Base-by-base conservation (phyloP, 176 grass and related monocot species). In the Paspalum notatum region DNA sequence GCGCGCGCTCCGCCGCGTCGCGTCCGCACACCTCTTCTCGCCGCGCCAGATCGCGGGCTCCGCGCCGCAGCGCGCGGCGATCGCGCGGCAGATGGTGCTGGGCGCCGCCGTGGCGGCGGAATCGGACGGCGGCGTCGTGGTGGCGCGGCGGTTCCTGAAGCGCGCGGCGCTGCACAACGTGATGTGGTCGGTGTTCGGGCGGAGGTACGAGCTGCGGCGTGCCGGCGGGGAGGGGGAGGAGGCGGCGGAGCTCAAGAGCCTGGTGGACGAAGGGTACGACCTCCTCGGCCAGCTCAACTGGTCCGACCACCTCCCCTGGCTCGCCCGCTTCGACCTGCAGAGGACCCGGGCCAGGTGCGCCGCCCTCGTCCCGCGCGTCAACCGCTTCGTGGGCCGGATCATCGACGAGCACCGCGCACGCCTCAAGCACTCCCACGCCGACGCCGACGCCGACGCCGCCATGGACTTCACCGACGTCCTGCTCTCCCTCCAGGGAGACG, bases 261-360 rank as follows among this genome's bases (percentile, higher is more conserved):
- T 97, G 9, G 94, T 97, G n/a, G 94, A 97, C 21, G 83, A 91
- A 78, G 94, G 94, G 1, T 93, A 97, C 52, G 86, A 91, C 56
- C 81, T 97, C 39, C 80, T 97, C 1, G 94, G 91, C 0, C 71
- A 79, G 27, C 88, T 89, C 67, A 97, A 97, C 68, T 97, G 94
- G 88, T 97, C 91, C 48, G 94, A 97, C 73, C 94, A 97, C 79
- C 84, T 97, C 64, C 65, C 85, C 0, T 74, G 70, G 77, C 88
- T 97, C 43, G 72, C 87, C 0, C 49, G 77, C 57, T 84, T 97
- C 22, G 91, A 97, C 80, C 76, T 89, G 22, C 91, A 93, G 54
- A 82, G 7, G 48, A 82, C 70, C 16, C 80, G 88, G 8, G 62
- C 88, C 44, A 81, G 88, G 74, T 93, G 86, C 77, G 20, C 82